Base-by-base conservation (phyloP, 192 early-diverging fungal genomes). In the Powellomyces hirtus region DNA sequence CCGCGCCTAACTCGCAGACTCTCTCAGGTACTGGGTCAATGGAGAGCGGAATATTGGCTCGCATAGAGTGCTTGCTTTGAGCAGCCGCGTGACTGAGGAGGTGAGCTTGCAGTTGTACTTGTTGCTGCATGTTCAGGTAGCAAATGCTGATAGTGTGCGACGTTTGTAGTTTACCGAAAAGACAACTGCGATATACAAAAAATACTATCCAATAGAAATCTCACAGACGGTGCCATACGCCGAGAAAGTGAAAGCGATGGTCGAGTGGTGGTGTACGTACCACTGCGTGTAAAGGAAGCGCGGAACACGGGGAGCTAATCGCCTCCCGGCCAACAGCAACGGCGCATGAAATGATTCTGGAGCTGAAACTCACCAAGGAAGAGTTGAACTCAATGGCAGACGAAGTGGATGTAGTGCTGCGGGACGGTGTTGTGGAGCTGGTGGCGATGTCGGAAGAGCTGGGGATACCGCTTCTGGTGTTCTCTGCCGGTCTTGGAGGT, bases 151-250 rank as follows among this genome's bases (percentile, higher is more conserved):
- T 29, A 26, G 31, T 27, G 53, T 5, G 16, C 29, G 10, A 24
- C 5, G 4, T 38, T 26, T 5, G 7, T 29, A 87, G 83, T 88
- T 79, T 68, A 81, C 75, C 29, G 55, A 26, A 16, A 68, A 78
- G 59, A 71, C 77, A 1, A 62, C 83, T 2, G 72, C 44, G 14
- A 67, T 90, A 11, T 84, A 78, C 63, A 72, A 85, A 29, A 82
- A 83, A n/a, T 92, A 86, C 71, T 90, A 89, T 68, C 88, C 89
- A 4, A 87, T 92, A 38, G 90, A 92, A 68, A 82, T 92, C 20
- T 66, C 74, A 16, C 68, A 72, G 22, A 62, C 38, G 0, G 34
- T 89, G 36, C 64, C 80, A 40, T 51, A 63, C 37, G 77, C 84
- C 33, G 81, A 88, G 50, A 91, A 90, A 71, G 66, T 79, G 16